Percentiles rank a stretch among this genome's conserved stretches.
Conservation (phyloP, 2,329 filamentous ascomycete species). For the Cordyceps javanica region DNA sequence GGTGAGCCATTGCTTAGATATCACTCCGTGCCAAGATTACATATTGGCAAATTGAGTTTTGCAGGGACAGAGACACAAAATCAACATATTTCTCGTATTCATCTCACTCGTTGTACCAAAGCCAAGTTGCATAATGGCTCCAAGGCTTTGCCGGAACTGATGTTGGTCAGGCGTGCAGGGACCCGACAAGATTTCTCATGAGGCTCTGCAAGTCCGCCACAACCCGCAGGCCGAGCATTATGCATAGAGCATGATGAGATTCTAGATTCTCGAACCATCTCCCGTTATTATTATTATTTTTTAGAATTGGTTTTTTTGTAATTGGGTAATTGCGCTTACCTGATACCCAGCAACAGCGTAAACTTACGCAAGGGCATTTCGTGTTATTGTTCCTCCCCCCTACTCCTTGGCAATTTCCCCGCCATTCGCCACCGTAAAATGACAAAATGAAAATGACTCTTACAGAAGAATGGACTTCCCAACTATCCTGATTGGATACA, state of each 20-base stretch:
- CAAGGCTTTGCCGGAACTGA: too few species aligned
- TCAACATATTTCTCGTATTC: too few species aligned
- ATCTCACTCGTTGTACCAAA: too few species aligned
- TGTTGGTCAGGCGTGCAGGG: too few species aligned
- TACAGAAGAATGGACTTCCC: not conserved
- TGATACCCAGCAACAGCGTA: not conserved
- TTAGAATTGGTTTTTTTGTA: too few species aligned
- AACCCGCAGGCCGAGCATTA: not conserved
- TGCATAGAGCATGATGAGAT: too few species aligned
- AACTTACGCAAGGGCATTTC: constrained; percentile 7
- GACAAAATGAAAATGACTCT: not conserved
- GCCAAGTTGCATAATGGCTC: too few species aligned
- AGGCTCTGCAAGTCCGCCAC: not conserved
- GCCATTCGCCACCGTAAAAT: not conserved
- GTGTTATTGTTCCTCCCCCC: not conserved
- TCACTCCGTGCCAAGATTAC: too few species aligned
- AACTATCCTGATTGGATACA: not conserved
- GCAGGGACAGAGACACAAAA: too few species aligned
- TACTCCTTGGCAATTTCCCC: not conserved
- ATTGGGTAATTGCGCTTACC: not conserved
- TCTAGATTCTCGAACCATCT: not conserved
- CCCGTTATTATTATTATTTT: not conserved
- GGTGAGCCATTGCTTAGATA: too few species aligned
- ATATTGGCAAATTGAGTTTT: too few species aligned
- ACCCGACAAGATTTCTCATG: too few species aligned